Conservation (phyloP, 495 filamentous ascomycete species). For the Neurospora tetrasperma region DNA sequence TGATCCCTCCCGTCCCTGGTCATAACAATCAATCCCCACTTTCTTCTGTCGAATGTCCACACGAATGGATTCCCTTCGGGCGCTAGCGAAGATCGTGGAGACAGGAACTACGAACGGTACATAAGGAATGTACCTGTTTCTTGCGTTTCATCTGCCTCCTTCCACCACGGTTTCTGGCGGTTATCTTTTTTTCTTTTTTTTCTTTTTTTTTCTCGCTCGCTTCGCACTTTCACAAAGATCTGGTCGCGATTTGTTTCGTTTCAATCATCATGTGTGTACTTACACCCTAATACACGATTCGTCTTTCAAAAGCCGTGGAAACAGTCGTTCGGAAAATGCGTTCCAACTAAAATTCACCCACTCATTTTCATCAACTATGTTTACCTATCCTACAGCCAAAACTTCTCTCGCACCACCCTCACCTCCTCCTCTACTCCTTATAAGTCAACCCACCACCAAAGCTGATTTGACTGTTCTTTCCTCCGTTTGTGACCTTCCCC, state of each 20-base stretch:
- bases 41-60: background rate
- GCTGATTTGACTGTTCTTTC: conserved; percentile 35
- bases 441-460: conserved; percentile 44
- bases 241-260: background rate
- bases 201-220: background rate
- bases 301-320: no score
- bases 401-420: background rate
- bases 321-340: background rate
- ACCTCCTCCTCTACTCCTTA: conserved; percentile 18
- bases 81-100: background rate
- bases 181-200: no score
- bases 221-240: background rate
- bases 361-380: background rate
- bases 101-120: background rate
- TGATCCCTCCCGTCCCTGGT: background rate
- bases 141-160: background rate
- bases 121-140: no score
- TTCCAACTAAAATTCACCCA: background rate
- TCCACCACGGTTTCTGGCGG: no score
- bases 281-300: no score
- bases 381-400: background rate
- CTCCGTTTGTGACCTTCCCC: conserved; percentile 32
- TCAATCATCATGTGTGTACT: background rate
- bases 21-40: background rate
- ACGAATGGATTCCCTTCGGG: background rate